These are phyloP conservation scores for Geum urbanum DNA, from an alignment of 306 rosid species.

Conservation along the genomic window DNA sequence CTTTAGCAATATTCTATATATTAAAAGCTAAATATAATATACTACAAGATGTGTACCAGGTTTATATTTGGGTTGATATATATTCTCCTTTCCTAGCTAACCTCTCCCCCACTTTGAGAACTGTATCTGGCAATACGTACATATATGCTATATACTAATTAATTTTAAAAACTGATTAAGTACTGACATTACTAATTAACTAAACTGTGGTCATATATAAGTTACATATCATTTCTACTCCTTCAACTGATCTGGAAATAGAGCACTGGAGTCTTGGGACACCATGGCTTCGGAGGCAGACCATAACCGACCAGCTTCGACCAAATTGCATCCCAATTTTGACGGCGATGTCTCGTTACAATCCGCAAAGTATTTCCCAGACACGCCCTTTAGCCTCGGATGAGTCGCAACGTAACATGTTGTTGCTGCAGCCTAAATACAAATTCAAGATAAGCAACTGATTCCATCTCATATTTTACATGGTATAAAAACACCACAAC, in stretches of 20 bases:
- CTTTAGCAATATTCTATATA: slow-evolving; percentile 2
- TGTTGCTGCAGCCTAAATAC: slow-evolving; percentile 80
- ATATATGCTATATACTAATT: neutral
- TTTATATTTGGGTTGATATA: neutral
- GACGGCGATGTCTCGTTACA: slow-evolving; percentile 77
- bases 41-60: slow-evolving; percentile 13
- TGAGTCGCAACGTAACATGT: slow-evolving; percentile 88
- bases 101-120: neutral
- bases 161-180: neutral
- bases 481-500: neutral
- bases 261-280: slow-evolving; percentile 18
- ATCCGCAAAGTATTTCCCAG: slow-evolving; percentile 78
- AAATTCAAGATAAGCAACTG: neutral
- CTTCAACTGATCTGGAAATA: neutral
- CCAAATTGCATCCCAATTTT: slow-evolving; percentile 49
- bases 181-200: slow-evolving; percentile 2
- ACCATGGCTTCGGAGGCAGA: slow-evolving; percentile 60
- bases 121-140: neutral
- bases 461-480: neutral
- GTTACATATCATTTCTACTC: neutral
- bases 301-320: slow-evolving; percentile 66
- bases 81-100: slow-evolving; percentile 14
- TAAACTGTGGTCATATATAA: neutral
- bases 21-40: slow-evolving; percentile 6
- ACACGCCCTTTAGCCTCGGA: slow-evolving; percentile 44